A percentile compares a stretch with the other conserved stretches of the same genome.
These are phyloP conservation scores for Stylosanthes scabra DNA, from an alignment of 331 rosid species.

Conservation along the genomic window DNA sequence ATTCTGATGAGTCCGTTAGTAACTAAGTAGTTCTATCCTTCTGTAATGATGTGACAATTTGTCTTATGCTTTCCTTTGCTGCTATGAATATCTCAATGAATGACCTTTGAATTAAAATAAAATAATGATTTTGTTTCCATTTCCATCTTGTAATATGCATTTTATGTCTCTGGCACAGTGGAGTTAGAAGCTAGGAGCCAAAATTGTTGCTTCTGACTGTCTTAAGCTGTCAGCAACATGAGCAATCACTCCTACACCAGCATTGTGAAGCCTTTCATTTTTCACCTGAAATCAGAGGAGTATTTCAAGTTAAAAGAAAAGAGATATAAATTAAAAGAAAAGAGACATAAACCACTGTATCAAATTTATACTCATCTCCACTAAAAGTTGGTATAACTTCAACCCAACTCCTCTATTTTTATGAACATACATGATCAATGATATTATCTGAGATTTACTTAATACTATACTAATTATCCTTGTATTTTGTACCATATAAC, in stretches of 20 bases:
- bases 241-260: constrained; percentile 89
- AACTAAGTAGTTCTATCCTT: neutral
- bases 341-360: neutral
- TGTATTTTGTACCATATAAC: too few relatives aligned
- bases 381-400: too few relatives aligned
- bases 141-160: constrained; percentile 16
- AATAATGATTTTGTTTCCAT: constrained; percentile 9
- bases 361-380: neutral
- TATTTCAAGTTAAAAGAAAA: constrained; percentile 10
- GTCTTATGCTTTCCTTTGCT: neutral
- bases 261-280: constrained; percentile 90
- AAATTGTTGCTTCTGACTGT: constrained; percentile 68
- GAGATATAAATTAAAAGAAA: too few relatives aligned
- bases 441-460: too few relatives aligned
- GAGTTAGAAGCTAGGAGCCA: constrained; percentile 66
- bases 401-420: too few relatives aligned
- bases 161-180: neutral
- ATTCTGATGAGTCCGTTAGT: neutral
- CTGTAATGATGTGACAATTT: neutral
- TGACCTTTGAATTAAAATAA: constrained; percentile 31
- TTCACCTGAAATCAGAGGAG: constrained; percentile 71
- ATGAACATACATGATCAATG: too few relatives aligned
- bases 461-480: too few relatives aligned
- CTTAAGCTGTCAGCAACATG: constrained; percentile 89
- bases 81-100: neutral